phyloP scores from a whole-genome alignment of 78 protist genomes.

The Guillardia theta region DNA sequence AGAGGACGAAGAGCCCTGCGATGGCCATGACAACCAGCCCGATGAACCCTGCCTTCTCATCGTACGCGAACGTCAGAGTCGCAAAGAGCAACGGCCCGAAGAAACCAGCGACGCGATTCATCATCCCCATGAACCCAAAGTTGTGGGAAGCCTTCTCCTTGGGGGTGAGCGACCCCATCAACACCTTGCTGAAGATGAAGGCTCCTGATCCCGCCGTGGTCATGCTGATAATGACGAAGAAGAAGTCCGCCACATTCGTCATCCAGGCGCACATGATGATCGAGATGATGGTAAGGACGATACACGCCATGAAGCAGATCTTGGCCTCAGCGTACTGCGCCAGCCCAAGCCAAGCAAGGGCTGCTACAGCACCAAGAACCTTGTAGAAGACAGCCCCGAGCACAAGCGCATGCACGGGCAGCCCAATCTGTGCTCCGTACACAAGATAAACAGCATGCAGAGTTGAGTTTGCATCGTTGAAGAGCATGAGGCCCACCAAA shows the following conservation, averaged over 20 bases:
- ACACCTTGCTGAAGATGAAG: constrained; percentile 29
- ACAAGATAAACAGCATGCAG: background rate
- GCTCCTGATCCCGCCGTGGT: background rate
- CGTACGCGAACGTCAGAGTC: background rate
- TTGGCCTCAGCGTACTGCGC: background rate
- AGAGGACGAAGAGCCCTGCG: background rate
- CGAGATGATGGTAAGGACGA: background rate
- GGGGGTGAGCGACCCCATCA: background rate
- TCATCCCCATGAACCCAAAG: constrained; percentile 17
- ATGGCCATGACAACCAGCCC: background rate
- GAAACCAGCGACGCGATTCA: background rate
- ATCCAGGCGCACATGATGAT: constrained; percentile 4
- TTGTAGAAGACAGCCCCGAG: background rate
- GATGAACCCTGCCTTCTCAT: background rate
- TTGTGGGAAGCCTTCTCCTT: background rate
- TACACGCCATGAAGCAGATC: background rate
- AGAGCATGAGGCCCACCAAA: background rate
- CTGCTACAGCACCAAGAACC: background rate
- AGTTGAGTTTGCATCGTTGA: background rate
- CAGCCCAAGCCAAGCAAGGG: background rate
- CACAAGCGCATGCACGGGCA: background rate
- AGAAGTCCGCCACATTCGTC: background rate
- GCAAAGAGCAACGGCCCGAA: background rate
- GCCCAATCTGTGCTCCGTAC: background rate
- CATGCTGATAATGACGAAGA: background rate